phyloP scores from a whole-genome alignment of 2,329 filamentous ascomycete genomes.

The Colletotrichum chrysophilum region DNA sequence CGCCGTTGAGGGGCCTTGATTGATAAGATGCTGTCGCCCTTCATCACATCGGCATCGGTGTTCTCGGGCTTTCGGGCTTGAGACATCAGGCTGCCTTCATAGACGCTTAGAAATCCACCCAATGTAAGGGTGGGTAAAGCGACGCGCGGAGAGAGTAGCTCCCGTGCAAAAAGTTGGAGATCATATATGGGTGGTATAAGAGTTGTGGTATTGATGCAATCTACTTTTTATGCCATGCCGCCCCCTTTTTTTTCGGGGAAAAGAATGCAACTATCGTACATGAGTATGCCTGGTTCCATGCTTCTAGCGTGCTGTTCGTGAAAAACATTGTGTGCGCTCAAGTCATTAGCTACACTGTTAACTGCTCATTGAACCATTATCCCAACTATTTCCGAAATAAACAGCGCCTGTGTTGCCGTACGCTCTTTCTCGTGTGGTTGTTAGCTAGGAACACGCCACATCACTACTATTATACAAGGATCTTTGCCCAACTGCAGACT shows the following conservation, averaged over 20 bases:
- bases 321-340: neutral
- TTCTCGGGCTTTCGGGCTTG: neutral
- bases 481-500: neutral
- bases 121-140: neutral
- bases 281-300: neutral
- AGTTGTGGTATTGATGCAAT: neutral
- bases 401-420: neutral
- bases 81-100: neutral
- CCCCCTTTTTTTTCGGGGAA: neutral
- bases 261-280: neutral
- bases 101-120: neutral
- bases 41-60: neutral
- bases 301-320: neutral
- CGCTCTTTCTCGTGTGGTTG: neutral
- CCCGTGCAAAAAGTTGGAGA: neutral
- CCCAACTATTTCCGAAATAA: neutral
- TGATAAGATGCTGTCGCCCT: neutral
- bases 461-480: conserved; percentile 14
- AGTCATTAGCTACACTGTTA: neutral
- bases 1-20: neutral
- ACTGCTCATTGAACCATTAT: neutral
- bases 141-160: neutral
- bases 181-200: neutral
- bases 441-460: neutral
- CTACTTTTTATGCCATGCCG: neutral